phyloP scores from a whole-genome alignment of 371 early-diverging fungal species.

The Nematocida ironsii region DNA sequence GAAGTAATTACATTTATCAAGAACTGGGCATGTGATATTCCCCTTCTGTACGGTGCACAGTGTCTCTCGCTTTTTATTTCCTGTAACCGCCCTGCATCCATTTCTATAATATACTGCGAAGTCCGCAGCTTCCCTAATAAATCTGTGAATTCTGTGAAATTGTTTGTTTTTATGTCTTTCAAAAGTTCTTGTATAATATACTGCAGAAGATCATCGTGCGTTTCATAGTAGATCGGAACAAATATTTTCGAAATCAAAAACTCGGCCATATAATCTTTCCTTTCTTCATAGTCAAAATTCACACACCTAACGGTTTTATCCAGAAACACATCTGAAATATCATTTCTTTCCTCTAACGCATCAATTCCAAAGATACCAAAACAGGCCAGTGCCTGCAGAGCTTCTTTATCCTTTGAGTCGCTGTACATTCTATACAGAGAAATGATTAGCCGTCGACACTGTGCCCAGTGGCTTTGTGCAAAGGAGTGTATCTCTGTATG shows the following conservation, averaged over 20 bases:
- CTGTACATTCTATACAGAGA: conserved; percentile 21
- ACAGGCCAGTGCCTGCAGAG: conserved; percentile 7
- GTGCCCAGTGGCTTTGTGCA: conserved; percentile 22
- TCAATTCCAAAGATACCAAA: conserved; percentile 36
- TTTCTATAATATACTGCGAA: conserved; percentile 47
- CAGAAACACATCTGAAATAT: not conserved
- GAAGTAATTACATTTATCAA: not conserved
- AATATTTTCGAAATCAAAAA: conserved; percentile 40
- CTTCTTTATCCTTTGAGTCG: conserved; percentile 11
- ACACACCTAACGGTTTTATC: not conserved
- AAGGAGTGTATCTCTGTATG: conserved; percentile 1
- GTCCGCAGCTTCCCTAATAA: conserved; percentile 12
- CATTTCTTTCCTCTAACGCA: conserved; percentile 36
- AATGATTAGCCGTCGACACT: conserved; percentile 7
- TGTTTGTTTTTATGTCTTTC: not conserved
- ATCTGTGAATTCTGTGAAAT: not conserved
- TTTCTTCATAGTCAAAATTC: conserved; percentile 16
- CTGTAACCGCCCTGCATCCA: not conserved
- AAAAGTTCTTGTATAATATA: conserved; percentile 55
- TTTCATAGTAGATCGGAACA: conserved; percentile 50
- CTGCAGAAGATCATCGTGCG: conserved; percentile 30
- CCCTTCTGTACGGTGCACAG: conserved; percentile 7
- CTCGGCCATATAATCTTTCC: not conserved
- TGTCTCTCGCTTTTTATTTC: conserved; percentile 10
- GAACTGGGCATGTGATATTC: conserved; percentile 25